Percentiles rank a stretch among this genome's conserved stretches.
phyloP scores from a whole-genome alignment of 2,329 filamentous ascomycete genomes.

The Colletotrichum horii region DNA sequence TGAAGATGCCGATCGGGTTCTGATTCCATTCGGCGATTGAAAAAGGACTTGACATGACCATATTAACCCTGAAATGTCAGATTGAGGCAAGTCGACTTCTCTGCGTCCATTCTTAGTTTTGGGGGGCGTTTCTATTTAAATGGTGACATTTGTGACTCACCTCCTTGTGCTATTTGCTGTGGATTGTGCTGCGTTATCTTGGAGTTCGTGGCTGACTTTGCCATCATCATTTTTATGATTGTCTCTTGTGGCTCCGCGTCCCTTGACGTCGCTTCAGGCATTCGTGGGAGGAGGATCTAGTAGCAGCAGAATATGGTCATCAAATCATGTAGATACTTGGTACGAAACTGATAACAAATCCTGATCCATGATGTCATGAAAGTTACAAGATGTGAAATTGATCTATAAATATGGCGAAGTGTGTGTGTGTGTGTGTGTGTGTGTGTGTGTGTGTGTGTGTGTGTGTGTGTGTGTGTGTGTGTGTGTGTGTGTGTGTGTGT shows the following conservation, averaged over 20 bases:
- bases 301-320: not conserved
- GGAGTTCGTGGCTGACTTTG: not conserved
- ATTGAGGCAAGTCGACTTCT: not conserved
- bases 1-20: not conserved
- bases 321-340: not conserved
- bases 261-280: not conserved
- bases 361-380: not conserved
- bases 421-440: no score
- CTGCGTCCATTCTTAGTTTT: not conserved
- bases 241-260: not conserved
- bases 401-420: not conserved
- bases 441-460: no score
- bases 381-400: not conserved
- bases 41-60: not conserved
- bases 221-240: not conserved
- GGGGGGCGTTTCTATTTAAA: not conserved
- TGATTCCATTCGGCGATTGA: not conserved
- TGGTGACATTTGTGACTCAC: not conserved
- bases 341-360: not conserved
- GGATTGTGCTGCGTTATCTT: not conserved
- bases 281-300: not conserved
- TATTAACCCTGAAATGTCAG: not conserved
- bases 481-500: no score
- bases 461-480: no score
- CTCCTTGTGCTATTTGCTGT: not conserved